phyloP scores from a whole-genome alignment of 2,329 filamentous ascomycete genomes.

The Talaromyces sp. region DNA sequence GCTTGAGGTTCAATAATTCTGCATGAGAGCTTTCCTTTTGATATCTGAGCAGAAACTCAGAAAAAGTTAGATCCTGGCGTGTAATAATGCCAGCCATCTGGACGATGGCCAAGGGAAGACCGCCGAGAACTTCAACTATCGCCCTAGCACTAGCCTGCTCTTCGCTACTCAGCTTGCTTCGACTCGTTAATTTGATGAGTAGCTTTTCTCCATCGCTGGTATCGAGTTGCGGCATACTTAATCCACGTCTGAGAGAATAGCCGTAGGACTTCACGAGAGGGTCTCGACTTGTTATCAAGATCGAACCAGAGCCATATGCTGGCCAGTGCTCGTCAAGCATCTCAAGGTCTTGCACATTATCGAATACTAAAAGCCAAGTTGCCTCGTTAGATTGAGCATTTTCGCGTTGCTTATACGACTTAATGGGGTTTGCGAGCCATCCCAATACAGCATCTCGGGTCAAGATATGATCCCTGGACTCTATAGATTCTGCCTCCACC shows the following conservation, averaged over 20 bases:
- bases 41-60: not conserved
- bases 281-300: not conserved
- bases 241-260: not conserved
- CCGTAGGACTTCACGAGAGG: not conserved
- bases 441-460: constrained; percentile 25
- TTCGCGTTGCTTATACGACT: not conserved
- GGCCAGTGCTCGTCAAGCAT: constrained; percentile 6
- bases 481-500: constrained; percentile 19
- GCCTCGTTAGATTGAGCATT: not conserved
- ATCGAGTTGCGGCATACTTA: not conserved
- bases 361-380: constrained; percentile 5
- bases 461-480: constrained; percentile 23
- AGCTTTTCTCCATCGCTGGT: not conserved
- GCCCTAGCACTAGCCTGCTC: not conserved
- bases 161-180: not conserved
- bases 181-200: not conserved
- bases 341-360: constrained; percentile 1
- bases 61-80: not conserved
- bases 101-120: constrained; percentile 1
- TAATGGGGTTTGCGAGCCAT: constrained; percentile 22
- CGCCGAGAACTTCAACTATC: not conserved
- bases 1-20: not conserved
- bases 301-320: not conserved
- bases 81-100: constrained; percentile 6
- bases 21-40: not conserved